Evolutionary conservation across 176 grass and related monocot species (phyloP).

Genomic region (Poa pratensis): DNA sequence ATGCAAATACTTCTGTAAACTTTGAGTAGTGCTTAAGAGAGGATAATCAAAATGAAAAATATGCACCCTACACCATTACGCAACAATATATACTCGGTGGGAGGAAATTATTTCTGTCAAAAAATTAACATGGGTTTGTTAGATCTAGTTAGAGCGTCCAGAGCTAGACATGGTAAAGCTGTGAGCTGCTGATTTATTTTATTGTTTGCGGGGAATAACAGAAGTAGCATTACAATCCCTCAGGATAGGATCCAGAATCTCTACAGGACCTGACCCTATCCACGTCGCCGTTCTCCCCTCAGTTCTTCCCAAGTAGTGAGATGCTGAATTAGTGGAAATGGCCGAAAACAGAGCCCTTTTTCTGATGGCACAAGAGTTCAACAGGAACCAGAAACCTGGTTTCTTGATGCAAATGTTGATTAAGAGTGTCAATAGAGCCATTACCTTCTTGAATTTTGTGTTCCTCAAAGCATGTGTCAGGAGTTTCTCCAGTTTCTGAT

Average conservation of each 20-base stretch:
- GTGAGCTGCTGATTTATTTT: neutral
- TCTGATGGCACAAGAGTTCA: neutral
- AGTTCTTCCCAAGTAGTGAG: too few species aligned
- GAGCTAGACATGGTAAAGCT: neutral
- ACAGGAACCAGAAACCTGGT: neutral
- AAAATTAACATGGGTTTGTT: neutral
- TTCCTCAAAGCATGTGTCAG: conserved; percentile 51
- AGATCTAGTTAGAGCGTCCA: neutral
- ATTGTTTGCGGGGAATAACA: too few species aligned
- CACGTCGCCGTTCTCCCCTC: too few species aligned
- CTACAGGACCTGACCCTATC: too few species aligned
- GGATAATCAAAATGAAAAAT: neutral
- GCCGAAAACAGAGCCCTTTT: conserved; percentile 20
- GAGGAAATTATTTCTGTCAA: neutral
- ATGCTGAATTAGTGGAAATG: neutral
- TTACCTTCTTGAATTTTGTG: conserved; percentile 63
- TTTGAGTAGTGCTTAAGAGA: conserved; percentile 2
- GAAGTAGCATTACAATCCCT: too few species aligned
- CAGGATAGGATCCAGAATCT: too few species aligned
- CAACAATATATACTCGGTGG: neutral
- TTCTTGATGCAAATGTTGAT: neutral
- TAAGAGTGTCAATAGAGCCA: neutral
- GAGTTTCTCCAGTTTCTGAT: conserved; percentile 53
- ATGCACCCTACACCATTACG: neutral
- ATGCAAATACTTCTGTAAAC: neutral